Conservation (phyloP, 768 basidiomycete genomes). For the Filobasidium floriforme region DNA sequence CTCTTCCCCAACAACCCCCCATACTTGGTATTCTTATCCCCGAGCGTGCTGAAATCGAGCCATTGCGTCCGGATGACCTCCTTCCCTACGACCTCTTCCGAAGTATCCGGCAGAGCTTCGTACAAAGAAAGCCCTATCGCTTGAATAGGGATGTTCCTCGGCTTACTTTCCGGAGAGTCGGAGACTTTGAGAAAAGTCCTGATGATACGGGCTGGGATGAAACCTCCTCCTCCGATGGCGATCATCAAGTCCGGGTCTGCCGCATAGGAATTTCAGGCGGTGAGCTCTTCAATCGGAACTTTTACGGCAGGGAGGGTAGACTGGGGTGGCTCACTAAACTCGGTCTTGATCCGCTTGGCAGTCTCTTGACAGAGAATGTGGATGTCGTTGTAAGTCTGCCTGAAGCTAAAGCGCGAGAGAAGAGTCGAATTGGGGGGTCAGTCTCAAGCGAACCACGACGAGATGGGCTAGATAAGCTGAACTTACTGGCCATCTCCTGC, state of each 20-base stretch:
- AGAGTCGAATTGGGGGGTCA: background rate
- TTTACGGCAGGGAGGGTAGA: too few species aligned
- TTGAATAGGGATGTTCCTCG: slow-evolving; percentile 80
- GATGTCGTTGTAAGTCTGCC: slow-evolving; percentile 81
- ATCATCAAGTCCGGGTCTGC: slow-evolving; percentile 26
- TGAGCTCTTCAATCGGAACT: too few species aligned
- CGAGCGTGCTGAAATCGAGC: slow-evolving; percentile 52
- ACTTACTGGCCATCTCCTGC: slow-evolving; percentile 10
- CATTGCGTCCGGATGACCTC: slow-evolving; percentile 94
- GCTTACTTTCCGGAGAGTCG: slow-evolving; percentile 47
- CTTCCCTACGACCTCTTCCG: slow-evolving; percentile 40
- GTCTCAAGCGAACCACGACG: background rate
- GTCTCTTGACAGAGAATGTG: slow-evolving; percentile 69
- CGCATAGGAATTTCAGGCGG: too few species aligned
- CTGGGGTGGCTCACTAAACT: slow-evolving; percentile 63
- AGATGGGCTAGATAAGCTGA: background rate
- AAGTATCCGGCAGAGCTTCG: slow-evolving; percentile 66
- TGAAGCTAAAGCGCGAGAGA: slow-evolving; percentile 39
- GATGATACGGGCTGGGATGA: slow-evolving; percentile 91
- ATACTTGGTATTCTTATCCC: slow-evolving; percentile 17
- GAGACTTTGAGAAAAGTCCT: slow-evolving; percentile 75
- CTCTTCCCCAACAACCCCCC: slow-evolving; percentile 65
- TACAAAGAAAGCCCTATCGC: slow-evolving; percentile 95
- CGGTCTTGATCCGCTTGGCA: slow-evolving; percentile 59
- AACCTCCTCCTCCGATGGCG: slow-evolving; percentile 56